These are phyloP conservation scores for Setomelanomma holmii DNA, from an alignment of 2,329 filamentous ascomycete genomes.

Conservation along the genomic window DNA sequence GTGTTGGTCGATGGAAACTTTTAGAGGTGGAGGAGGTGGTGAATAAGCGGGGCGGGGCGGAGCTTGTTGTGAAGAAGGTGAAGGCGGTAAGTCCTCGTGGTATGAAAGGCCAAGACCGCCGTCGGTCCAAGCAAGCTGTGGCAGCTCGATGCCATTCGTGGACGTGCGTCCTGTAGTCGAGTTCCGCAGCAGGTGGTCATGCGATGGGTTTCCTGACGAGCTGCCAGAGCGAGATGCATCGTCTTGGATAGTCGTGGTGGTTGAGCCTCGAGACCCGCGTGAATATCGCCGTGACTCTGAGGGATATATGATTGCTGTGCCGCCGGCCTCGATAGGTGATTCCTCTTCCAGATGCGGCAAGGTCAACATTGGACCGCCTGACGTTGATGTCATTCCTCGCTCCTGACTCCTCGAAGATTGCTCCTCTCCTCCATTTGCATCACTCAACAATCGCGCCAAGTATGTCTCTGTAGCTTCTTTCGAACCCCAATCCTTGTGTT, in stretches of 20 bases:
- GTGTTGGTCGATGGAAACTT: slow-evolving; percentile 22
- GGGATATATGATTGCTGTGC: slow-evolving; percentile 49
- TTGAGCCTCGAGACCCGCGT: slow-evolving; percentile 39
- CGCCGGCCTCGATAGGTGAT: slow-evolving; percentile 33
- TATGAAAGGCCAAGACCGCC: slow-evolving; percentile 55
- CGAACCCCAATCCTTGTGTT: slow-evolving; percentile 61
- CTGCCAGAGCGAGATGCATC: slow-evolving; percentile 43
- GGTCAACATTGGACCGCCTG: slow-evolving; percentile 23
- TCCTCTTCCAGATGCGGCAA: slow-evolving; percentile 30
- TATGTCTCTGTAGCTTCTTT: slow-evolving; percentile 64
- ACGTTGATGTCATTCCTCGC: slow-evolving; percentile 8
- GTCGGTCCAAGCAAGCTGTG: slow-evolving; percentile 47
- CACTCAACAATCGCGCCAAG: slow-evolving; percentile 55
- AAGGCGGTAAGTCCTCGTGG: slow-evolving; percentile 39
- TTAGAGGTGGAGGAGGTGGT: slow-evolving; percentile 53
- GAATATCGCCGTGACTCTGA: slow-evolving; percentile 44
- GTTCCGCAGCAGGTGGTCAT: slow-evolving; percentile 44
- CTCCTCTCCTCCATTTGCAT: slow-evolving; percentile 41
- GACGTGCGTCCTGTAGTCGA: slow-evolving; percentile 39
- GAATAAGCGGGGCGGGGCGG: slow-evolving; percentile 56
- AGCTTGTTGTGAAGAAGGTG: slow-evolving; percentile 35
- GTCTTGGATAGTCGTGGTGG: slow-evolving; percentile 42
- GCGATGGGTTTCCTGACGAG: slow-evolving; percentile 37
- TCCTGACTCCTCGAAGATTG: slow-evolving; percentile 12
- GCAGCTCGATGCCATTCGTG: slow-evolving; percentile 37